phyloP scores from a whole-genome alignment of 139 green algal genomes.

The Tetraselmis striata region DNA sequence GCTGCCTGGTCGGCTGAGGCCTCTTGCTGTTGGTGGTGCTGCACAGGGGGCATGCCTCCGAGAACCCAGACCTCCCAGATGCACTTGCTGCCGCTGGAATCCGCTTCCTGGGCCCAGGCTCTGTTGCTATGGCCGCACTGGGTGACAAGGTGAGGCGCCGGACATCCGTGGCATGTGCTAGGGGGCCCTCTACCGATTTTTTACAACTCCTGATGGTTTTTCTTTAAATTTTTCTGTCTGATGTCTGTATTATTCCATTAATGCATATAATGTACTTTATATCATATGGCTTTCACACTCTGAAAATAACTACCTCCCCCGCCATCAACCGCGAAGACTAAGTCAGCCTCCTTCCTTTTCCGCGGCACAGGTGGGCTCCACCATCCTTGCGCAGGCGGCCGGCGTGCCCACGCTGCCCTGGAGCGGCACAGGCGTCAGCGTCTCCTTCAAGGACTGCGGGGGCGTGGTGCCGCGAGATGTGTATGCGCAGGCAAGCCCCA shows the following conservation, averaged over 20 bases:
- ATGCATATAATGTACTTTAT: too few species aligned
- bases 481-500: conserved; percentile 4
- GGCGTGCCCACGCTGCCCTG: conserved; percentile 87
- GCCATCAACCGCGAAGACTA: too few species aligned
- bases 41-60: conserved; percentile 93
- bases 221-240: too few species aligned
- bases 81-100: conserved; percentile 63
- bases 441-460: conserved; percentile 57
- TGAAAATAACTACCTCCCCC: too few species aligned
- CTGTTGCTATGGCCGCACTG: conserved; percentile 83
- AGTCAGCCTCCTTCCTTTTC: too few species aligned
- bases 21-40: too few species aligned
- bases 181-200: too few species aligned
- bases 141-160: conserved; percentile 78
- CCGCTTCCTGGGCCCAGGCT: conserved; percentile 82
- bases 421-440: conserved; percentile 68
- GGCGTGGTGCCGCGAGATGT: conserved; percentile 15
- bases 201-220: too few species aligned
- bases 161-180: too few species aligned
- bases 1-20: too few species aligned
- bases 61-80: conserved; percentile 89
- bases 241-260: too few species aligned
- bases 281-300: too few species aligned
- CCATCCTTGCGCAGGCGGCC: conserved; percentile 90
- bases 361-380: conserved; percentile 82